Evolutionary conservation across 441 rosid species (phyloP).

Genomic region (Melastoma candidum): DNA sequence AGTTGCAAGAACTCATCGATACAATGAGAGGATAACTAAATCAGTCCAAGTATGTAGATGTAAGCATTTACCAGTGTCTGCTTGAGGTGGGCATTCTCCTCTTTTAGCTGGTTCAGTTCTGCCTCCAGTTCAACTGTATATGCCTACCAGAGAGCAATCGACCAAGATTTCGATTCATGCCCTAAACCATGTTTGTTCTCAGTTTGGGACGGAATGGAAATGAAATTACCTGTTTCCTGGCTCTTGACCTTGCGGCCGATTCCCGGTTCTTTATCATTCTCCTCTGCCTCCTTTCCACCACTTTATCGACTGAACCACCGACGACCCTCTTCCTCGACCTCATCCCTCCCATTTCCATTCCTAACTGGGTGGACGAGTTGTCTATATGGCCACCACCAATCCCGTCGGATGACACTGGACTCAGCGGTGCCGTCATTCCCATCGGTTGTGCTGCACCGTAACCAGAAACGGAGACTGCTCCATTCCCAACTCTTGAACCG

Average conservation of each 20-base stretch:
- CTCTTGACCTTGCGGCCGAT: conserved; percentile 77
- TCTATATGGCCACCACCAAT: conserved; percentile 31
- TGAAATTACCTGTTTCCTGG: conserved; percentile 45
- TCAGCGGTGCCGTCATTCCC: conserved; percentile 33
- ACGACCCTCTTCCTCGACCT: conserved; percentile 46
- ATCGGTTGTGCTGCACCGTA: conserved; percentile 25
- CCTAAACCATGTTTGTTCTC: not conserved
- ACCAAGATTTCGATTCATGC: not conserved
- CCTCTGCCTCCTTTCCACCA: conserved; percentile 64
- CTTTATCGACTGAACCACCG: conserved; percentile 52
- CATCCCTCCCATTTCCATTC: conserved; percentile 39
- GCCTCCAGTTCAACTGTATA: conserved; percentile 66
- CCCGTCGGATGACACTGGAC: conserved; percentile 41
- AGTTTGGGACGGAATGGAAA: too few species aligned
- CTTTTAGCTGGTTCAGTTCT: conserved; percentile 53
- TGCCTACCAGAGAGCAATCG: conserved; percentile 26
- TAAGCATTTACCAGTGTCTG: conserved; percentile 47
- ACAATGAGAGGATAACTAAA: conserved; percentile 2
- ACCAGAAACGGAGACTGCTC: conserved; percentile 26
- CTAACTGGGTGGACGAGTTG: conserved; percentile 34
- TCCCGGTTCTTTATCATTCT: conserved; percentile 75
- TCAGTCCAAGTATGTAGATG: not conserved
- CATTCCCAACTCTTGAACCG: conserved; percentile 31
- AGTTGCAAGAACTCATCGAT: too few species aligned
- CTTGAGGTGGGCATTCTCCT: conserved; percentile 57